These are phyloP conservation scores for Cucurbita moschata DNA, from an alignment of 306 rosid genomes.

Conservation along the genomic window DNA sequence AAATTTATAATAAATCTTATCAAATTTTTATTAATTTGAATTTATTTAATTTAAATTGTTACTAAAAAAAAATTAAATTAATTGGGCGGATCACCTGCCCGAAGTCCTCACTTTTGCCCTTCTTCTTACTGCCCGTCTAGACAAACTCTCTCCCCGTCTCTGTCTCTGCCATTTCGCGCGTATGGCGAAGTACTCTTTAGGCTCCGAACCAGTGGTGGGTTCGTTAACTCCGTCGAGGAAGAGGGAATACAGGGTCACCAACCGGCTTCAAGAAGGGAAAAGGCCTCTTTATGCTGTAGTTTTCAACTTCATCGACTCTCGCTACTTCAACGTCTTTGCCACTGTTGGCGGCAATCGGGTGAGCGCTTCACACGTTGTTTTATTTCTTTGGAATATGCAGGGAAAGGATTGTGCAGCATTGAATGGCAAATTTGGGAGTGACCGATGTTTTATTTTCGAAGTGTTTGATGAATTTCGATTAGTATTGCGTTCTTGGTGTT, in stretches of 20 bases:
- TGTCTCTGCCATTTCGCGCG: not conserved
- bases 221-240: constrained; percentile 33
- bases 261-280: constrained; percentile 88
- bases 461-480: not conserved
- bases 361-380: not conserved
- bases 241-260: constrained; percentile 67
- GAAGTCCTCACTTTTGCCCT: not conserved
- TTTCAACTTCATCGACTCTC: constrained; percentile 81
- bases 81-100: not conserved
- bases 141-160: not conserved
- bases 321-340: constrained; percentile 72
- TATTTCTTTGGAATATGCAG: not conserved
- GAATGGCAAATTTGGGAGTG: not conserved
- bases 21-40: too few relatives aligned
- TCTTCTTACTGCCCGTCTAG: not conserved
- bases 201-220: constrained; percentile 75
- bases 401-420: not conserved
- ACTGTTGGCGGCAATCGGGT: constrained; percentile 93
- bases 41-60: too few relatives aligned
- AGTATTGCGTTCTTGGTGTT: not conserved
- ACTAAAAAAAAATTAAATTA: too few relatives aligned
- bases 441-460: not conserved
- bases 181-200: constrained; percentile 51
- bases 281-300: constrained; percentile 76
- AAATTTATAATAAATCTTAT: too few relatives aligned